Evolutionary conservation across 306 rosid genomes (phyloP).

Genomic region (Senna siamea): DNA sequence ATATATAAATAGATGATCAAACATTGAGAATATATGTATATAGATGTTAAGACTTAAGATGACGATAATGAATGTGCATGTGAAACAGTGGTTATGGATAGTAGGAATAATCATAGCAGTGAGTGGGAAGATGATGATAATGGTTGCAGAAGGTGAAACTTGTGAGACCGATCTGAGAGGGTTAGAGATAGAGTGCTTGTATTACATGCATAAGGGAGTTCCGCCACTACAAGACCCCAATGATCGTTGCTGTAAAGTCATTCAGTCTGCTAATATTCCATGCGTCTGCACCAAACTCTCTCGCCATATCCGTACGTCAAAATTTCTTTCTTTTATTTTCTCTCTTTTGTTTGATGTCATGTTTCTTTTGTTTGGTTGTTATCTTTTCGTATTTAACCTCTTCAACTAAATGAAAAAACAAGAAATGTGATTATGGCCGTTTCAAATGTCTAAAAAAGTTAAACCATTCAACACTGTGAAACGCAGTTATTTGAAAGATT

Average conservation of each 20-base stretch:
- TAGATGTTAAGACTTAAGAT: too few species aligned
- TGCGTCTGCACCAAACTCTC: conserved; percentile 35
- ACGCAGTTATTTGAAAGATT: too few species aligned
- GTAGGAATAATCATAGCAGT: background rate
- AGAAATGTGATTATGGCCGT: too few species aligned
- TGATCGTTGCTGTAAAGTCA: conserved; percentile 27
- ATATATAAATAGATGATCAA: too few species aligned
- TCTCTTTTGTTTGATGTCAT: conserved; percentile 28
- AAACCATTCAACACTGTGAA: too few species aligned
- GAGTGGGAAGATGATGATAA: too few species aligned
- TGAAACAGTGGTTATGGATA: too few species aligned
- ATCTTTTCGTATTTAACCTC: conserved; percentile 24
- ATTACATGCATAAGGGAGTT: conserved; percentile 23
- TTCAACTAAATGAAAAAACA: background rate
- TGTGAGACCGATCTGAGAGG: conserved; percentile 20
- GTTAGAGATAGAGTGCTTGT: conserved; percentile 39
- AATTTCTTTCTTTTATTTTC: background rate
- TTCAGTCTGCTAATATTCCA: conserved; percentile 16
- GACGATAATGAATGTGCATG: background rate
- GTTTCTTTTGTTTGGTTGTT: conserved; percentile 28
- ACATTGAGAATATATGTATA: too few species aligned
- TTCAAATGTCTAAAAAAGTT: too few species aligned
- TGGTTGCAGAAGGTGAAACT: conserved; percentile 10
- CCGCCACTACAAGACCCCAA: conserved; percentile 23
- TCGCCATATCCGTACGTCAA: background rate